Evolutionary conservation across 768 basidiomycete genomes (phyloP), one percentile per base, ranked within the genome.

Genomic region (Fibroporia radiculosa): DNA sequence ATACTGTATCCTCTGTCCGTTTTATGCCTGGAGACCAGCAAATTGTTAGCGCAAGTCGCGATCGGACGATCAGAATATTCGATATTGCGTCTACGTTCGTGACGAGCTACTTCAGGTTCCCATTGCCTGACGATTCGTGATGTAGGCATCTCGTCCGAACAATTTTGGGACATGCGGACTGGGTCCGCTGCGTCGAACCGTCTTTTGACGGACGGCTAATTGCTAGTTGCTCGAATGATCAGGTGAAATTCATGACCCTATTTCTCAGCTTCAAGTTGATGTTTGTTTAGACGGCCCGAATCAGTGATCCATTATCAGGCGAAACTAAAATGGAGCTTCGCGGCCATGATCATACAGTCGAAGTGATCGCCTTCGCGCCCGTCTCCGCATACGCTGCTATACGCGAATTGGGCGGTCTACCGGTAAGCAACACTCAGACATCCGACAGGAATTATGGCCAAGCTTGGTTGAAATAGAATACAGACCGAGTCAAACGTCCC

Each of bases 321-420:
- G 71, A 70, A 43, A 70, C 69, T 3, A 77, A 75, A 56, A 53
- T 66, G 46, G 76, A 76, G 45, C 56, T 80, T 26, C 61, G 75
- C 27, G 78, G 75, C 2, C 77, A 80, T 51, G 75, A 78, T 29
- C 69, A 78, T 54, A 69, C 72, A 16, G 63, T 78, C 19, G 76
- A 78, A 50, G 65, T 62, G 10, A 73, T 68, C 14, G 66, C 71
- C 5, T 77, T 78, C 49, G 74, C 73, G 16, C 78, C 77, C 44
- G 62, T 10, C 50, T 58, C 18, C 55, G 71, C 28, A 61, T 73
- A 56, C 43, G 51, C 70, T 1, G 62, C 72, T 2, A 72, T 78
- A 24, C 61, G 72, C 23, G 74, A 75, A 51, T 55, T 78, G 20
- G 64, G 67, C 16, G 74, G 71, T 4, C 58, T 72, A 29, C 65